Evolutionary conservation across 139 green algal species (phyloP).

Genomic region (Chlorella vulgaris): DNA sequence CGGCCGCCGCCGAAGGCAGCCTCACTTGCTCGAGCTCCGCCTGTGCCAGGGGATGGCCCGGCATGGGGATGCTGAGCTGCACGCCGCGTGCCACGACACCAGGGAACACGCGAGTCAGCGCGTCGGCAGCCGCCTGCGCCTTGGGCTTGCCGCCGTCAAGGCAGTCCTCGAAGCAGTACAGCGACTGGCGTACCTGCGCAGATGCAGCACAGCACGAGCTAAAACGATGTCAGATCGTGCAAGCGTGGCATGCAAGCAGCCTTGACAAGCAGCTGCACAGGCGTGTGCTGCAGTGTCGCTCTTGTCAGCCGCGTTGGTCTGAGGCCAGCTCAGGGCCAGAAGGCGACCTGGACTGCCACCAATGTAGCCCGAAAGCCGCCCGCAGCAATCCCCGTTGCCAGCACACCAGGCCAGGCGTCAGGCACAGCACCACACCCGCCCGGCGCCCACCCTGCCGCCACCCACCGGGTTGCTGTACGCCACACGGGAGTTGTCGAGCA

Average conservation of each 20-base stretch:
- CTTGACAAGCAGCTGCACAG: too few species aligned
- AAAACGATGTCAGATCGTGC: slow-evolving; percentile 11
- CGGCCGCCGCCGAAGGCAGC: too few species aligned
- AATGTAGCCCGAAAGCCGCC: too few species aligned
- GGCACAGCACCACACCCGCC: too few species aligned
- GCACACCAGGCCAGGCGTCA: too few species aligned
- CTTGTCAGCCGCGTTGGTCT: too few species aligned
- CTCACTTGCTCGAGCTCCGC: slow-evolving; percentile 40
- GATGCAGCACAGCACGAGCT: background rate
- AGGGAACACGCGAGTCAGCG: slow-evolving; percentile 77
- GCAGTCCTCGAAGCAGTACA: slow-evolving; percentile 94
- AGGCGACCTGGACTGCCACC: too few species aligned
- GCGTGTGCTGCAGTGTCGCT: too few species aligned
- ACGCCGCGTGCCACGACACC: slow-evolving; percentile 55
- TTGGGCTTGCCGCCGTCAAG: slow-evolving; percentile 85
- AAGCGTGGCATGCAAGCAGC: too few species aligned
- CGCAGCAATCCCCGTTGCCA: too few species aligned
- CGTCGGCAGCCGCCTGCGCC: slow-evolving; percentile 83
- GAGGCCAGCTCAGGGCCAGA: too few species aligned
- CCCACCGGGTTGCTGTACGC: slow-evolving; percentile 84
- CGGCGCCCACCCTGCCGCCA: too few species aligned
- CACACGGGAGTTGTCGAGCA: slow-evolving; percentile 86
- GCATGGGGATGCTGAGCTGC: slow-evolving; percentile 87
- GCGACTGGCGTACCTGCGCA: slow-evolving; percentile 77
- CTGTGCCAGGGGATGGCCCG: slow-evolving; percentile 75